Evolutionary conservation across 1,284 basidiomycete genomes (phyloP).

Genomic region (Entoloma clypeatum): DNA sequence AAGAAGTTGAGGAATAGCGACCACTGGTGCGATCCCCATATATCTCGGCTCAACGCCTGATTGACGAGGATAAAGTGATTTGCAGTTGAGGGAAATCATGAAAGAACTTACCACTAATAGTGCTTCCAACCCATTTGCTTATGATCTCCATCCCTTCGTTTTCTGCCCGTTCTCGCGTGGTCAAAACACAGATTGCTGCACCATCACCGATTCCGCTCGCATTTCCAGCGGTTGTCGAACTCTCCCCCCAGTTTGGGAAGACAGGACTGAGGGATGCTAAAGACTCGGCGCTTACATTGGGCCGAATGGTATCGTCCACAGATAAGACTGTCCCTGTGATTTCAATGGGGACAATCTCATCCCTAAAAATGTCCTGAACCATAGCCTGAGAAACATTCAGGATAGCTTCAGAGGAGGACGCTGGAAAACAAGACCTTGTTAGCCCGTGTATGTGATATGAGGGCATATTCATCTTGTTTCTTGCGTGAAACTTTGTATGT

Average conservation of each 20-base stretch:
- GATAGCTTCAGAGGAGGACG: not conserved
- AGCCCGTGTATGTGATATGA: conserved; percentile 79
- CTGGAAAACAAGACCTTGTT: conserved; percentile 40
- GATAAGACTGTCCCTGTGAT: conserved; percentile 54
- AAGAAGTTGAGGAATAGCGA: conserved; percentile 80
- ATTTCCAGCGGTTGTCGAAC: conserved; percentile 82
- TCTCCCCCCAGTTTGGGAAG: conserved; percentile 76
- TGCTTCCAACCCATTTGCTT: conserved; percentile 83
- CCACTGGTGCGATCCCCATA: conserved; percentile 86
- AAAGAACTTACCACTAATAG: conserved; percentile 66
- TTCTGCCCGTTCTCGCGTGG: conserved; percentile 79
- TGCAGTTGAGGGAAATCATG: conserved; percentile 11
- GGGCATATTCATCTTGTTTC: conserved; percentile 79
- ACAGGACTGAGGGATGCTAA: conserved; percentile 67
- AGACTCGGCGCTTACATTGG: conserved; percentile 68
- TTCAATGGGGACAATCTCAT: conserved; percentile 79
- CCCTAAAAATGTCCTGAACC: conserved; percentile 61
- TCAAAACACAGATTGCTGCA: conserved; percentile 87
- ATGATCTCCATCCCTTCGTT: conserved; percentile 83
- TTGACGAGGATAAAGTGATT: conserved; percentile 24
- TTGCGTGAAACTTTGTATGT: conserved; percentile 70
- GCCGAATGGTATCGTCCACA: conserved; percentile 80
- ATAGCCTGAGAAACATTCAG: conserved; percentile 44
- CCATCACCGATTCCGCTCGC: conserved; percentile 95
- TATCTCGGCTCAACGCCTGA: conserved; percentile 79